Evolutionary conservation across 768 basidiomycete genomes (phyloP).

Genomic region (Suillus plorans): DNA sequence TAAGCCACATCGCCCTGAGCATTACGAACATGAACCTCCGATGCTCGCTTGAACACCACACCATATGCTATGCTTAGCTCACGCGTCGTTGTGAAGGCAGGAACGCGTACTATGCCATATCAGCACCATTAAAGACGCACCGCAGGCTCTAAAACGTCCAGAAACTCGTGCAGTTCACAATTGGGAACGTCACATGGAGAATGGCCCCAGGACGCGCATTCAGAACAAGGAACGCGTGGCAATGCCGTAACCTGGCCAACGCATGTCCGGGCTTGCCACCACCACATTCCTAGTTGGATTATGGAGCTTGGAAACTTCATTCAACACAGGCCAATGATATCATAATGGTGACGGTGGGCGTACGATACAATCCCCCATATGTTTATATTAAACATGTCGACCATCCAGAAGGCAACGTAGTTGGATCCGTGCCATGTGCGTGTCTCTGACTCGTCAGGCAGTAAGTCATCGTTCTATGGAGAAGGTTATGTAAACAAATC

Average conservation of each 20-base stretch:
- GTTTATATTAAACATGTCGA: conserved; percentile 78
- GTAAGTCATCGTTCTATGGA: conserved; percentile 65
- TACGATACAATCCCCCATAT: conserved; percentile 77
- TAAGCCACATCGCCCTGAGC: conserved; percentile 76
- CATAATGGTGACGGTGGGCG: not conserved
- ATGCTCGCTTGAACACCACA: conserved; percentile 81
- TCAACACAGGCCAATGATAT: not conserved
- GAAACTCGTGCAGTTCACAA: conserved; percentile 73
- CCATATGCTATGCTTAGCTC: conserved; percentile 52
- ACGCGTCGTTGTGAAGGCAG: conserved; percentile 15
- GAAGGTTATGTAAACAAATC: conserved; percentile 4
- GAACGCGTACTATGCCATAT: conserved; percentile 61
- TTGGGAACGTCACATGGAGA: conserved; percentile 74
- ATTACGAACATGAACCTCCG: conserved; percentile 75
- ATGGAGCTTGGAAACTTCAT: conserved; percentile 40
- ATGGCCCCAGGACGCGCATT: conserved; percentile 79
- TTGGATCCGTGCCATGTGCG: conserved; percentile 66
- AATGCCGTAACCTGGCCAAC: conserved; percentile 64
- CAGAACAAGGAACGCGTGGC: conserved; percentile 69
- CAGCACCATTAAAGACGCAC: conserved; percentile 76
- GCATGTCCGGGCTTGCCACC: conserved; percentile 87
- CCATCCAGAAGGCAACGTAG: conserved; percentile 76
- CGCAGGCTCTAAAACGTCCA: conserved; percentile 76
- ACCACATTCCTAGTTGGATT: conserved; percentile 68
- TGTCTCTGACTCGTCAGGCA: conserved; percentile 63